These are phyloP conservation scores for Oryza coarctata DNA, from an alignment of 176 grass and related monocot genomes.

Conservation along the genomic window DNA sequence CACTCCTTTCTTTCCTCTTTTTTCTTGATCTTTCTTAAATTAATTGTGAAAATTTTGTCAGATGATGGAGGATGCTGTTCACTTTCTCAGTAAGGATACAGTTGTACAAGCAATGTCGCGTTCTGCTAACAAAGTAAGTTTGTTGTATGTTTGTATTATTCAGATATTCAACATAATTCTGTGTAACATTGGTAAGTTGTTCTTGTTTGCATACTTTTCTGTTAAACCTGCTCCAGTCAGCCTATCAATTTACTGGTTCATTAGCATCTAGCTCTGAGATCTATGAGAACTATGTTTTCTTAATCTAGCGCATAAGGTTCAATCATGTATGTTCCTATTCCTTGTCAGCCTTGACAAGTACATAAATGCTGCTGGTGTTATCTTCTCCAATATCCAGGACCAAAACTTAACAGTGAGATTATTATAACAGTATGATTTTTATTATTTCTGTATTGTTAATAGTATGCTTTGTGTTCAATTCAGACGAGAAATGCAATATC, in stretches of 20 bases:
- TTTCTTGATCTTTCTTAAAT: neutral
- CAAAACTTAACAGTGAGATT: conserved; percentile 8
- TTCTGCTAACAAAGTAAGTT: conserved; percentile 83
- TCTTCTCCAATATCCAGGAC: conserved; percentile 14
- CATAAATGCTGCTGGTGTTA: neutral
- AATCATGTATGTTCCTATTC: neutral
- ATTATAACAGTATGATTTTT: conserved; percentile 2
- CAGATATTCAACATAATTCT: conserved; percentile 23
- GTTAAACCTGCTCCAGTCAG: conserved; percentile 12
- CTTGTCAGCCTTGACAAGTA: conserved; percentile 1
- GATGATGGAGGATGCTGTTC: conserved; percentile 99
- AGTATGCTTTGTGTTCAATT: conserved; percentile 30
- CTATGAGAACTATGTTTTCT: conserved; percentile 19
- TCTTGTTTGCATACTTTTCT: conserved; percentile 20
- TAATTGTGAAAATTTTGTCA: conserved; percentile 39
- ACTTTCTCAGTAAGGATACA: conserved; percentile 97
- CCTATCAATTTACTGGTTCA: neutral
- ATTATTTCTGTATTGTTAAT: conserved; percentile 32
- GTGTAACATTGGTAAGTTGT: neutral
- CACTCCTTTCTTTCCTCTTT: neutral
- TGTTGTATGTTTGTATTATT: conserved; percentile 11
- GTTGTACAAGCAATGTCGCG: conserved; percentile 96
- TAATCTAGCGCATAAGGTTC: conserved; percentile 18
- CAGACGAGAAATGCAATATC: conserved; percentile 99
- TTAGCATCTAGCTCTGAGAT: conserved; percentile 27